Base-by-base conservation (phyloP, 2,329 filamentous ascomycete genomes). In the Fusarium sp. region DNA sequence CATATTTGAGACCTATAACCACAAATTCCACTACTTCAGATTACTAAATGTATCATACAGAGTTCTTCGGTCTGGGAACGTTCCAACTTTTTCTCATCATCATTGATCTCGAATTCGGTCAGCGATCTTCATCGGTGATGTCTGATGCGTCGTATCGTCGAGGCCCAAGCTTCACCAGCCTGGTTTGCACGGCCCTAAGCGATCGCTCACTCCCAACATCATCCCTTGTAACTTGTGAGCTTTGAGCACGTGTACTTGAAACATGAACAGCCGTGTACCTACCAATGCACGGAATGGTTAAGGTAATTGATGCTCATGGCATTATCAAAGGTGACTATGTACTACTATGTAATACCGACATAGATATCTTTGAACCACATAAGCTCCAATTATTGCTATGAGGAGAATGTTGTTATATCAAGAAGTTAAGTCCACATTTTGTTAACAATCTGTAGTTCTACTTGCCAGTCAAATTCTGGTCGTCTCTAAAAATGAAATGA, bases 101-200 rank as follows among this genome's bases (percentile, higher is more conserved):
- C 27, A 30, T 10, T 13, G 14, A 46, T 43, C 35, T 20, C 23
- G 8, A 37, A 23, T 23, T 52, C 7, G 5, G 33, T 23, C 15
- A n/a, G 25, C 25, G 20, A 43, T 52, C 41, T 48, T 43, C 20
- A n/a, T 35, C 35, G 47, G 25, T 39, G 40, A 20, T 43, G 25
- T 53, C 33, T 63, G 48, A 50, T 41, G 47, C 52, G 49, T 63
- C 41, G 56, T 60, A 59, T 52, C 32, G 30, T 10, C 8, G 27
- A 56, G 35, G 54, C 49, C 57, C 62, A 47, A 64, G 66, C 66
- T 70, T 70, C 40, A 45, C 43, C n/a, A 17, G 40, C 37, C 33
- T 22, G 25, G 20, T 44, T 37, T 39, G 37, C 60, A 65, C 53
- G 62, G 44, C 20, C 60, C 19, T 44, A 19, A 39, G 37, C 22